Percentiles rank a stretch among this genome's conserved stretches.
phyloP scores from a whole-genome alignment of 305 asterid genomes.

The Fraxinus paxiana region DNA sequence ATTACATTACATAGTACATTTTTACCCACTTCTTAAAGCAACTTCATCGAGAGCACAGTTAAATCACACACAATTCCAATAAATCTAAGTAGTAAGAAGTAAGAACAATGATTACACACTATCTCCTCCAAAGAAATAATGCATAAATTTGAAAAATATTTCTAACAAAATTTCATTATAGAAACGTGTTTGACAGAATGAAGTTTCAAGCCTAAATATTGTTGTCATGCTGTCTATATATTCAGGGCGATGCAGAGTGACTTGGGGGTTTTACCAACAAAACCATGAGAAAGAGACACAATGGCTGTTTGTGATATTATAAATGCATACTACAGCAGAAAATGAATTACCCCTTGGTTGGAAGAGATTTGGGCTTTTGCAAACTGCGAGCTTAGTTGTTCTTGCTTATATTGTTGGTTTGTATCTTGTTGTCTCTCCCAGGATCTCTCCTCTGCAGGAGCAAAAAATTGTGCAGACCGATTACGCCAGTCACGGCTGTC shows the following conservation, averaged over 20 bases:
- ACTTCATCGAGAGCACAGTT: background rate
- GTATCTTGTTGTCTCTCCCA: conserved; percentile 71
- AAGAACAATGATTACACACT: background rate
- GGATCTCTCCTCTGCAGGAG: conserved; percentile 62
- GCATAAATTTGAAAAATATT: background rate
- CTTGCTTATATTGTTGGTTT: conserved; percentile 60
- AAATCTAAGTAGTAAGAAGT: background rate
- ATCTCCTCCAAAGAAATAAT: background rate
- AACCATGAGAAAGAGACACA: background rate
- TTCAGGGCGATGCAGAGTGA: background rate
- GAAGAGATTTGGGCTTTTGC: conserved; percentile 50
- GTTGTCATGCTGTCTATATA: background rate
- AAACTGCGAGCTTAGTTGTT: conserved; percentile 50
- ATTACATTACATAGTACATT: background rate
- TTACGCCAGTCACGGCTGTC: conserved; percentile 92
- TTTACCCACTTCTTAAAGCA: background rate
- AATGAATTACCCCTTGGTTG: conserved; percentile 56
- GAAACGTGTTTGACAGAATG: background rate
- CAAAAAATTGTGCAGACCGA: conserved; percentile 57
- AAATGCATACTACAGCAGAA: background rate
- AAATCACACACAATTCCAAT: background rate
- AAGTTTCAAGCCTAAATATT: background rate
- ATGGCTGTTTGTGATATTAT: background rate
- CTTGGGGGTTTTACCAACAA: background rate
- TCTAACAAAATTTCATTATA: background rate